Conservation (phyloP, 2,329 filamentous ascomycete species). For the Botrytis cinerea region DNA sequence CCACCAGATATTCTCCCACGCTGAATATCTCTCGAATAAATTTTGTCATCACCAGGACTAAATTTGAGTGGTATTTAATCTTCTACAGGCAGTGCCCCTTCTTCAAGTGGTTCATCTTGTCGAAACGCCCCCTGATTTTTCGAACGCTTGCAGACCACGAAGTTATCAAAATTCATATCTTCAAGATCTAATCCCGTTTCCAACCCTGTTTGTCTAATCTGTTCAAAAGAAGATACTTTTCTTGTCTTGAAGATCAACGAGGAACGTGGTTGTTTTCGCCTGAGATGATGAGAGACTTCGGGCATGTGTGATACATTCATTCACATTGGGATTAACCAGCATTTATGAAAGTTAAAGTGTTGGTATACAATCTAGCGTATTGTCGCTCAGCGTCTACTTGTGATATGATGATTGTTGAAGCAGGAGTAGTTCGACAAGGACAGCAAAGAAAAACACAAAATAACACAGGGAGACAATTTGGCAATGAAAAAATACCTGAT, state of each 20-base stretch:
- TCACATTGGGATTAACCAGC: background rate
- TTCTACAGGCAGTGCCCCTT: background rate
- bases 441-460: background rate
- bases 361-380: rapidly evolving
- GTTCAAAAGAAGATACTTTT: background rate
- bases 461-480: rapidly evolving
- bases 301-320: rapidly evolving
- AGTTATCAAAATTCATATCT: rapidly evolving
- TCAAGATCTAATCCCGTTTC: background rate
- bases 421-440: background rate
- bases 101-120: background rate
- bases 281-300: rapidly evolving
- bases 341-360: rapidly evolving
- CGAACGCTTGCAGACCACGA: rapidly evolving
- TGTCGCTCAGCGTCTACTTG: background rate
- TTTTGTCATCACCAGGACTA: rapidly evolving
- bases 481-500: background rate
- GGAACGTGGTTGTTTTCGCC: rapidly evolving
- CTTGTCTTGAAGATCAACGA: rapidly evolving
- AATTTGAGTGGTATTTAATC: rapidly evolving
- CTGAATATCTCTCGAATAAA: background rate
- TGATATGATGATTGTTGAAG: background rate
- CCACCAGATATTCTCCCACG: rapidly evolving
- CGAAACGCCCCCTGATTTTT: background rate
- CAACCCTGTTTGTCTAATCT: rapidly evolving